phyloP scores from a whole-genome alignment of 805 yeast genomes.

The Zygotorulaspora danielsina region DNA sequence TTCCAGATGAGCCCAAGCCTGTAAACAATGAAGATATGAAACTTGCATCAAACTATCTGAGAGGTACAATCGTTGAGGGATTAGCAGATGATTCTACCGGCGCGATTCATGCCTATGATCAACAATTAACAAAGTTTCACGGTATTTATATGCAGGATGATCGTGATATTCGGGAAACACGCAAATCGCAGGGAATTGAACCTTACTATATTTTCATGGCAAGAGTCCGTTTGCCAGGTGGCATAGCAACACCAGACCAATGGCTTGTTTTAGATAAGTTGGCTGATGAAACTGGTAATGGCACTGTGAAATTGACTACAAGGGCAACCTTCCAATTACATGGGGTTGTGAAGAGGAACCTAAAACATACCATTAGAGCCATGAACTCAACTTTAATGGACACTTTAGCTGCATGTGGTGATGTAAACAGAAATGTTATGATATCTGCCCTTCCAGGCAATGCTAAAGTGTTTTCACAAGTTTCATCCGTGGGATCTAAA shows the following conservation, averaged over 20 bases:
- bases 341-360: conserved; percentile 84
- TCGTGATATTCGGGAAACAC: conserved; percentile 89
- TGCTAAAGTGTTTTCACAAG: conserved; percentile 74
- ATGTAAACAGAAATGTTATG: conserved; percentile 95
- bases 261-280: conserved; percentile 83
- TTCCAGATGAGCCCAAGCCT: conserved; percentile 87
- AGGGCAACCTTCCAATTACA: conserved; percentile 97
- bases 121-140: conserved; percentile 93
- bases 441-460: conserved; percentile 84
- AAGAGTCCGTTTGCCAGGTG: conserved; percentile 92
- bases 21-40: conserved; percentile 95
- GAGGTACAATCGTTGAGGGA: conserved; percentile 92
- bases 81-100: conserved; percentile 79
- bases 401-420: conserved; percentile 97
- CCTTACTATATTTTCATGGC: conserved; percentile 98
- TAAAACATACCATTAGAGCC: conserved; percentile 87
- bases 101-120: conserved; percentile 84
- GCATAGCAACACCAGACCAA: conserved; percentile 79
- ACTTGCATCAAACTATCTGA: conserved; percentile 73
- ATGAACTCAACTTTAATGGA: conserved; percentile 89
- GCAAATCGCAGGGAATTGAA: conserved; percentile 88
- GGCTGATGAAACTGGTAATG: conserved; percentile 80
- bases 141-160: conserved; percentile 99
- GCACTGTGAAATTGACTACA: conserved; percentile 89
- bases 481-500: conserved; percentile 54